Conservation (phyloP, 352 stramenopile species). For the Thraustochytrium striatum region DNA sequence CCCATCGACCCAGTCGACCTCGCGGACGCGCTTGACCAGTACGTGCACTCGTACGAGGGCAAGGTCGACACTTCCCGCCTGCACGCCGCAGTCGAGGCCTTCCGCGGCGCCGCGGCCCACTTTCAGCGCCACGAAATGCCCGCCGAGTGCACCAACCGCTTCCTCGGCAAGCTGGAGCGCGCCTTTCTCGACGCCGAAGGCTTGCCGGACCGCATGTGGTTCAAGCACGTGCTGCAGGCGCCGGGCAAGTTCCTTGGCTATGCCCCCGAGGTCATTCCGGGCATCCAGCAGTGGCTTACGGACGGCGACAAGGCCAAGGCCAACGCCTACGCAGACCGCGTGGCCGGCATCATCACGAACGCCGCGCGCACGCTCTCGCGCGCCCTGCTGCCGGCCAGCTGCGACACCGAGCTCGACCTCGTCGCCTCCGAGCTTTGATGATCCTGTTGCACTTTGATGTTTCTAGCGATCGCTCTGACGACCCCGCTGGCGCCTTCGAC, state of each 20-base stretch:
- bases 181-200: conserved; percentile 56
- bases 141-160: background rate
- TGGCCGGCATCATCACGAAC: too few relatives aligned
- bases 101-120: background rate
- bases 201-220: conserved; percentile 59
- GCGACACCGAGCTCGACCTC: too few relatives aligned
- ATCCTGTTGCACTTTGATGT: too few relatives aligned
- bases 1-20: conserved; percentile 62
- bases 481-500: too few relatives aligned
- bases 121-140: background rate
- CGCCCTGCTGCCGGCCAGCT: too few relatives aligned
- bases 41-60: background rate
- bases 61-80: conserved; percentile 14
- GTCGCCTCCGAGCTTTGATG: too few relatives aligned
- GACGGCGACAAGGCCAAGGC: conserved; percentile 51
- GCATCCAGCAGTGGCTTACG: conserved; percentile 53
- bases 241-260: conserved; percentile 61
- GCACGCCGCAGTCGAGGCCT: background rate
- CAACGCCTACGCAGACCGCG: too few relatives aligned
- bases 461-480: too few relatives aligned
- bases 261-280: conserved; percentile 53
- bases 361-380: too few relatives aligned
- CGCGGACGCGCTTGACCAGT: background rate
- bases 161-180: conserved; percentile 50
- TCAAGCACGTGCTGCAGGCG: conserved; percentile 62